Evolutionary conservation across 371 early-diverging fungal species (phyloP), one percentile per base, ranked within the genome.

Genomic region (Lichtheimia hyalospora): DNA sequence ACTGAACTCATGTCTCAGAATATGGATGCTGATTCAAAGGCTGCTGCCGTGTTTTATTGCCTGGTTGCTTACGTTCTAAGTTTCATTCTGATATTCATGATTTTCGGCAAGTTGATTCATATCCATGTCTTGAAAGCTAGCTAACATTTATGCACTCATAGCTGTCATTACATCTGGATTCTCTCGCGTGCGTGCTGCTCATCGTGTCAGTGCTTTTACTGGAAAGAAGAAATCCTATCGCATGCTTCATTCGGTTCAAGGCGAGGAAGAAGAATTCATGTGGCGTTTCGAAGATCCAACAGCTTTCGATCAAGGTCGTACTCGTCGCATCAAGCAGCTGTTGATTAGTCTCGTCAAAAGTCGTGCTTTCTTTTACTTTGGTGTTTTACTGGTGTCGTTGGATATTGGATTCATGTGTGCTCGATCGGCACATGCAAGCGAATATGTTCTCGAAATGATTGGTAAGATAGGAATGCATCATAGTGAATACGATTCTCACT

Each of bases 161-260:
- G 85, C 85, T 57, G 85, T 82, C 20, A 79, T 85, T 46, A 83
- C 85, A 1, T 83, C 83, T n/a, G 79, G 82, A 6, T 85, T 85
- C 60, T 82, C 81, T 18, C 77, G 78, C 6, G 82, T 82, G 2
- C 70, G 84, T 24, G 82, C 81, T n/a, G 75, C 74, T 16, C 77
- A 71, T 48, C 65, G 73, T 20, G 75, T 73, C 23, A 79, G 78
- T 27, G 85, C 83, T 2, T 85, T 85, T 59, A 82, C 80, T 7
- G 78, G 73, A 23, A 83, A 81, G 53, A 69, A 68, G 27, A 73
- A 69, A 21, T 52, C 61, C 1, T 58, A 66, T 15, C 66, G 73
- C 0, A 20, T 77, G 18, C 52, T 77, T 20, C 56, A 68, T 27
- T 56, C 66, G 16, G 74, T 66, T 1, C 70, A 68, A 49, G 62